Percentiles rank a stretch among this genome's conserved stretches.
These are phyloP conservation scores for Monosporascus sp. DNA, from an alignment of 2,329 filamentous ascomycete species.

Conservation along the genomic window DNA sequence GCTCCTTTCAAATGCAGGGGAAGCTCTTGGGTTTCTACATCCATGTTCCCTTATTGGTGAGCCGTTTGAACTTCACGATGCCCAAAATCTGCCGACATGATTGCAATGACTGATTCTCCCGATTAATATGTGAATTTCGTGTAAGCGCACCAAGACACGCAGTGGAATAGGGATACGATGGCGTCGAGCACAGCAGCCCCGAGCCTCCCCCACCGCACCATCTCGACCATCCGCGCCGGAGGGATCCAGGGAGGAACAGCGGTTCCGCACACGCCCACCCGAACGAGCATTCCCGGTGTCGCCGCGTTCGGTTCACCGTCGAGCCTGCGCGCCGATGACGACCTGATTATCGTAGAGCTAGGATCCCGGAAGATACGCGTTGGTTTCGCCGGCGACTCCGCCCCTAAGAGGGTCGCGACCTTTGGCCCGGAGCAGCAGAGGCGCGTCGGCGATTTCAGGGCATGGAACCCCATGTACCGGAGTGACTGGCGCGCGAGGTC, in stretches of 20 bases:
- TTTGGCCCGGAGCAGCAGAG: conserved; percentile 73
- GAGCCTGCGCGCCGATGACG: conserved; percentile 70
- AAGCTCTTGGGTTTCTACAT: neutral
- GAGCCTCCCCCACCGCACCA: conserved; percentile 50
- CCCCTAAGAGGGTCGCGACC: conserved; percentile 63
- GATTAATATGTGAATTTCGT: neutral
- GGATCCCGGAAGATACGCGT: conserved; percentile 73
- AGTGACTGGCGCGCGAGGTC: conserved; percentile 41
- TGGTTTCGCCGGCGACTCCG: conserved; percentile 80
- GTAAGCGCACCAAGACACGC: neutral
- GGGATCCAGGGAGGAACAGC: conserved; percentile 28
- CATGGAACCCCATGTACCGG: conserved; percentile 54
- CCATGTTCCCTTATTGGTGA: neutral
- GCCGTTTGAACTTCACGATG: neutral
- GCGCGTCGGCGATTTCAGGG: conserved; percentile 74
- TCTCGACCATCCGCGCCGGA: conserved; percentile 50
- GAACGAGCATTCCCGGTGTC: conserved; percentile 41
- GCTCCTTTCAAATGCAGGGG: neutral
- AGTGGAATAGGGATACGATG: conserved; percentile 26
- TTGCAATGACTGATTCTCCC: neutral
- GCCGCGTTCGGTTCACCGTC: conserved; percentile 55
- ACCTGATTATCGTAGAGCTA: conserved; percentile 76
- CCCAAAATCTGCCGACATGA: neutral
- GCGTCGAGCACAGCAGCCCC: conserved; percentile 34
- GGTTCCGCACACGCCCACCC: conserved; percentile 55